Percentiles rank a stretch among this genome's conserved stretches.
Conservation (phyloP, 306 rosid species). For the Castanospermum australe region DNA sequence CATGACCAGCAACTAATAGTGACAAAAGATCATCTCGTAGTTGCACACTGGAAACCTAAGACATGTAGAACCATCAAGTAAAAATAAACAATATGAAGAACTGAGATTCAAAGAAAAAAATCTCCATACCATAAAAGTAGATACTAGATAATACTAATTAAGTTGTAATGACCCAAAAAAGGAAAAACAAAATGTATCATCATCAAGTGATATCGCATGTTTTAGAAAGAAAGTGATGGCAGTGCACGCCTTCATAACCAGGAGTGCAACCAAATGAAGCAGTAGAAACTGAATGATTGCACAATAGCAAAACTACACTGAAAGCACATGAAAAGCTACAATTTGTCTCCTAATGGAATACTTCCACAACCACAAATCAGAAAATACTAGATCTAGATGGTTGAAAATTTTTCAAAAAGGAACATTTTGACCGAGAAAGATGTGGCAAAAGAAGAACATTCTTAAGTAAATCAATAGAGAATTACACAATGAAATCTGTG, state of each 20-base stretch:
- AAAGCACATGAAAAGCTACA: not conserved
- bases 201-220: not conserved
- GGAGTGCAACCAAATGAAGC: constrained; percentile 4
- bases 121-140: not conserved
- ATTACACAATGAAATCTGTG: not conserved
- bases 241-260: not conserved
- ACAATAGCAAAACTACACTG: not conserved
- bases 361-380: not conserved
- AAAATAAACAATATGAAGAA: constrained; percentile 21
- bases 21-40: constrained; percentile 93
- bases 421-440: not conserved
- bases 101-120: not conserved
- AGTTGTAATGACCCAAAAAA: not conserved
- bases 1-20: constrained; percentile 94
- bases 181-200: not conserved
- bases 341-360: not conserved
- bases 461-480: not conserved
- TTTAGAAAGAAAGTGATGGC: not conserved
- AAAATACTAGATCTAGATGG: not conserved
- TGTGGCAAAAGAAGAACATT: not conserved
- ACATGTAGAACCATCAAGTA: constrained; percentile 12
- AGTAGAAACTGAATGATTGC: not conserved
- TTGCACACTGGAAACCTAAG: constrained; percentile 86
- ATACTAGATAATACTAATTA: no score
- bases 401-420: not conserved